Base-by-base conservation (phyloP, 805 yeast species). In the Schwanniomyces polymorphus region DNA sequence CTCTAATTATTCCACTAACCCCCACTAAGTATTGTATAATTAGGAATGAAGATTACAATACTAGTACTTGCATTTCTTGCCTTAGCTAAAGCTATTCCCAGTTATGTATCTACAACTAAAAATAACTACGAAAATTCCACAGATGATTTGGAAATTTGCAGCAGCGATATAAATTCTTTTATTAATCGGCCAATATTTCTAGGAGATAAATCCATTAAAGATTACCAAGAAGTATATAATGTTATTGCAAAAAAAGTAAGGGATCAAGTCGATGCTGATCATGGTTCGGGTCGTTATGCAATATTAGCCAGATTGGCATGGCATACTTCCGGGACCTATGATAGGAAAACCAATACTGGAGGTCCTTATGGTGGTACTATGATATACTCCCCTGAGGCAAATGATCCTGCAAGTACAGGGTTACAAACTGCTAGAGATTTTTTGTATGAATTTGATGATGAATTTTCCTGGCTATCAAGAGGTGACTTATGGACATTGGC, bases 401-500 rank as follows among this genome's bases (percentile, higher is more conserved):
- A 51, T 43, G 78, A 67, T 40, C 67, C 63, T 12, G 65, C 85
- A 42, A 86, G 86, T 57, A 77, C 79, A 31, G 94, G 94, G 16
- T 70, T 86, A 45, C 75, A 74, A 38, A 70, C 77, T 43, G 90
- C 82, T 16, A 71, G 81, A 51, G 74, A 78, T 23, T 80, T 78
- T 58, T 68, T 82, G 51, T 79, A 77, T 47, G 80, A 85, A 40
- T 71, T 88, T 42, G 73, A 79, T 47, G 72, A 72, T 47, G 61
- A 78, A 56, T 84, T 76, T 59, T 82, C 85, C 4, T 85, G 92
- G 91, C 70, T 88, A 21, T 75, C 87, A 5, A 79, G 83, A 63
- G 92, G 95, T 48, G 96, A 88, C 65, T 72, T 88, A 56, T 88
- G 85, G 73, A 86, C 94, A 6, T 71, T 87, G 41, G 91, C 84